Percentiles rank a stretch among this genome's conserved stretches.
These are phyloP conservation scores for Plectranthus barbatus DNA, from an alignment of 257 asterid genomes.

Conservation along the genomic window DNA sequence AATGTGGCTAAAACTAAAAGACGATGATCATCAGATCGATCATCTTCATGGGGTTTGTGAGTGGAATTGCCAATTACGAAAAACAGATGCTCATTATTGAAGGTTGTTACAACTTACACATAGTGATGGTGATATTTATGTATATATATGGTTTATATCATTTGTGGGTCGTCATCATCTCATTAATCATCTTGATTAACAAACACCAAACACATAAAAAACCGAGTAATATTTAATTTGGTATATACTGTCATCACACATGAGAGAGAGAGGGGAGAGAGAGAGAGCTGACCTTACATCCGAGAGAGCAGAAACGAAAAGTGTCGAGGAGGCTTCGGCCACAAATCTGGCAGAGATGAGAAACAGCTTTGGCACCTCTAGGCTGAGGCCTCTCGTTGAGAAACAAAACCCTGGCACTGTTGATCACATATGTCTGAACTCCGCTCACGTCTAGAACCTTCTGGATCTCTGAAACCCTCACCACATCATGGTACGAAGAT, in stretches of 20 bases:
- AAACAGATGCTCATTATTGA: background rate
- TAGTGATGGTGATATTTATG: slow-evolving; percentile 7
- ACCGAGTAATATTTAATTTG: too few species aligned
- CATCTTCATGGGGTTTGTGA: background rate
- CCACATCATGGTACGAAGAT: slow-evolving; percentile 97
- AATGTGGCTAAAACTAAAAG: too few species aligned
- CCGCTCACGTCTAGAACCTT: slow-evolving; percentile 81
- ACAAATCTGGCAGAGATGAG: slow-evolving; percentile 81
- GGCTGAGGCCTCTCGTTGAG: slow-evolving; percentile 93
- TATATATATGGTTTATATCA: background rate
- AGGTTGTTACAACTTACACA: slow-evolving; percentile 11
- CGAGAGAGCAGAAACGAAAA: slow-evolving; percentile 82
- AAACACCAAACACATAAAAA: background rate
- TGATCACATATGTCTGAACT: slow-evolving; percentile 89
- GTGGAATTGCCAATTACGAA: slow-evolving; percentile 10
- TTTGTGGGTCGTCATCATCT: slow-evolving; percentile 20
- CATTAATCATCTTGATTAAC: background rate
- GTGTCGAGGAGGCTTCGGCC: slow-evolving; percentile 85
- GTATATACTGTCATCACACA: too few species aligned
- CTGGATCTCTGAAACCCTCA: slow-evolving; percentile 88
- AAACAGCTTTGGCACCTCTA: slow-evolving; percentile 61
- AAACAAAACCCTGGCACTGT: slow-evolving; percentile 92
- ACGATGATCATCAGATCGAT: background rate
- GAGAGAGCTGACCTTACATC: slow-evolving; percentile 66
- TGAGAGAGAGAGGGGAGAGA: background rate